A percentile compares a stretch with the other conserved stretches of the same genome.
Evolutionary conservation across 306 rosid genomes (phyloP).

Genomic region (Hippophae tibetana): DNA sequence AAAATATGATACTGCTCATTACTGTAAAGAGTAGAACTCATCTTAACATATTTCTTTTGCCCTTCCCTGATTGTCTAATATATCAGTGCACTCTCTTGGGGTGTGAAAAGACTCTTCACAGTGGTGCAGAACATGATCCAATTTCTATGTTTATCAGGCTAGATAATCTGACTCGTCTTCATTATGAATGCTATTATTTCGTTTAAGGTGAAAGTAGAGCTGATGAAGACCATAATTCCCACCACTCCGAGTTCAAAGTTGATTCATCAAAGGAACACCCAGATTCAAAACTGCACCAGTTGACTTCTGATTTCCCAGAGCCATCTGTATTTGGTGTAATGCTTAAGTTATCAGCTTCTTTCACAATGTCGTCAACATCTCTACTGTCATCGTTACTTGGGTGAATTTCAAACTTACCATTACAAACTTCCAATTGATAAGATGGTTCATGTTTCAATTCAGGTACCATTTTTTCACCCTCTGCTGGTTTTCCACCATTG

Average conservation of each 20-base stretch:
- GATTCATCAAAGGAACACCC: neutral
- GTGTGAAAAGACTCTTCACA: too few relatives aligned
- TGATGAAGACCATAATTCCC: conserved; percentile 10
- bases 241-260: conserved; percentile 2
- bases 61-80: too few relatives aligned
- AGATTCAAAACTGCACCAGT: conserved; percentile 9
- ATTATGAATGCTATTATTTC: too few relatives aligned
- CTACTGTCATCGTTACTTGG: neutral
- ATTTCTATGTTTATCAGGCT: too few relatives aligned
- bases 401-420: neutral
- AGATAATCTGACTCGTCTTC: too few relatives aligned
- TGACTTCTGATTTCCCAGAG: neutral
- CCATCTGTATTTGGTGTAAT: neutral
- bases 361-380: neutral
- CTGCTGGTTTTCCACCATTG: neutral
- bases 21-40: too few relatives aligned
- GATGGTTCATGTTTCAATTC: neutral
- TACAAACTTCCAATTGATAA: neutral
- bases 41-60: too few relatives aligned
- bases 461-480: neutral
- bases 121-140: too few relatives aligned
- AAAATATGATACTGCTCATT: too few relatives aligned
- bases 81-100: too few relatives aligned
- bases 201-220: neutral
- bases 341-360: neutral